Evolutionary conservation across 106 monocot species (phyloP).

Genomic region (Allium cepa): DNA sequence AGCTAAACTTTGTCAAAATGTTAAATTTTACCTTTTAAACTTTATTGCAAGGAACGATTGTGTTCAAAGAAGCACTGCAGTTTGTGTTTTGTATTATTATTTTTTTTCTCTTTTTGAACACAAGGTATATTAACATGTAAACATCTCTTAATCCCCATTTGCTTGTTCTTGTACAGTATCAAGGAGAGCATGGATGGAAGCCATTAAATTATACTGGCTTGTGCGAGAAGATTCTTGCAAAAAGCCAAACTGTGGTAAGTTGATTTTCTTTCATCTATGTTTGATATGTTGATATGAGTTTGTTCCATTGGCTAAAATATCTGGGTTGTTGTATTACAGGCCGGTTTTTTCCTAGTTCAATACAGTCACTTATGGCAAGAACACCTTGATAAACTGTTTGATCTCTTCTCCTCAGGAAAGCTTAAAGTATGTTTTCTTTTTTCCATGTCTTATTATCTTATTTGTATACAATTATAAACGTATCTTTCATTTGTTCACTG

Average conservation of each 20-base stretch:
- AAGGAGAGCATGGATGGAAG: constrained; percentile 96
- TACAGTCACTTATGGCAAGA: constrained; percentile 68
- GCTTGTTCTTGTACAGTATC: constrained; percentile 51
- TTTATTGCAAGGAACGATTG: not conserved
- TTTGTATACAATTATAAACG: not conserved
- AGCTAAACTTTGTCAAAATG: no score
- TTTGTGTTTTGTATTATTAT: not conserved
- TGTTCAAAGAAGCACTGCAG: not conserved
- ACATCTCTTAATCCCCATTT: not conserved
- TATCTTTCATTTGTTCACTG: not conserved
- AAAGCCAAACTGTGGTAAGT: constrained; percentile 97
- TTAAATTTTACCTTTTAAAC: not conserved
- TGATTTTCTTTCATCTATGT: constrained; percentile 6
- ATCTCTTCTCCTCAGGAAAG: constrained; percentile 75
- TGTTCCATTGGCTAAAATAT: not conserved
- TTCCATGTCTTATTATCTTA: not conserved
- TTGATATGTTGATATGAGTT: not conserved
- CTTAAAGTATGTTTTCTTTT: constrained; percentile 58
- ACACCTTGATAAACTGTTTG: constrained; percentile 71
- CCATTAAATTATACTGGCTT: constrained; percentile 79
- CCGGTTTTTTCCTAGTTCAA: constrained; percentile 91
- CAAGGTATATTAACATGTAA: not conserved
- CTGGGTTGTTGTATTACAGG: constrained; percentile 34
- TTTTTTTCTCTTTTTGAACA: not conserved
- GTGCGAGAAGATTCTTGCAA: constrained; percentile 92